Conservation (phyloP, 345 rosid genomes). For the Camelina sativa region DNA sequence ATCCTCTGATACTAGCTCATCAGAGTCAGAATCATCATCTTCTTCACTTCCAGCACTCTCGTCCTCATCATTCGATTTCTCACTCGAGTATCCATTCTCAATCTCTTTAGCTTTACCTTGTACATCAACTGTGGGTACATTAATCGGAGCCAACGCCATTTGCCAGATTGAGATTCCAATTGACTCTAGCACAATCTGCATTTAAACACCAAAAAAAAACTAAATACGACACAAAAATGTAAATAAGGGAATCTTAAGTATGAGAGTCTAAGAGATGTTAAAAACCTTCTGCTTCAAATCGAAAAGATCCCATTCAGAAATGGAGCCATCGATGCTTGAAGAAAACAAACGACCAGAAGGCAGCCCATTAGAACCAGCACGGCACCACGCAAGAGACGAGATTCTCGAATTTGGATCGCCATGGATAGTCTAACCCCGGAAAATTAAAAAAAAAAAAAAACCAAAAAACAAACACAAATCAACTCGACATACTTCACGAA, state of each 20-base stretch:
- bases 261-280: background rate
- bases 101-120: conserved; percentile 42
- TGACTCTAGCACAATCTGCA: conserved; percentile 76
- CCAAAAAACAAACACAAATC: conserved; percentile 39
- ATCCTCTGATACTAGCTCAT: conserved; percentile 39
- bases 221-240: background rate
- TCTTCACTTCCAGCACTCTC: conserved; percentile 65
- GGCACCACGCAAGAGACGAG: conserved; percentile 86
- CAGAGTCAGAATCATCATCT: conserved; percentile 60
- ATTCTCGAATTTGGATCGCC: conserved; percentile 78
- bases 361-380: conserved; percentile 53
- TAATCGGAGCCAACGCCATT: conserved; percentile 70
- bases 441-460: conserved; percentile 14
- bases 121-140: conserved; percentile 24
- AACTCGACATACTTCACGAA: conserved; percentile 43
- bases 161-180: conserved; percentile 91
- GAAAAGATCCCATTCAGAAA: conserved; percentile 89
- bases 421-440: conserved; percentile 60
- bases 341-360: conserved; percentile 82
- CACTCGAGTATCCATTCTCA: conserved; percentile 60
- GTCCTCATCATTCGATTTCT: conserved; percentile 41
- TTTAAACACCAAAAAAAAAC: conserved; percentile 1
- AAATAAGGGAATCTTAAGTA: background rate
- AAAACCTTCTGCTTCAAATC: conserved; percentile 77
- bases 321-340: conserved; percentile 80